A percentile compares a stretch with the other conserved stretches of the same genome.
phyloP scores from a whole-genome alignment of 345 rosid genomes.

The Carallia brachiata region DNA sequence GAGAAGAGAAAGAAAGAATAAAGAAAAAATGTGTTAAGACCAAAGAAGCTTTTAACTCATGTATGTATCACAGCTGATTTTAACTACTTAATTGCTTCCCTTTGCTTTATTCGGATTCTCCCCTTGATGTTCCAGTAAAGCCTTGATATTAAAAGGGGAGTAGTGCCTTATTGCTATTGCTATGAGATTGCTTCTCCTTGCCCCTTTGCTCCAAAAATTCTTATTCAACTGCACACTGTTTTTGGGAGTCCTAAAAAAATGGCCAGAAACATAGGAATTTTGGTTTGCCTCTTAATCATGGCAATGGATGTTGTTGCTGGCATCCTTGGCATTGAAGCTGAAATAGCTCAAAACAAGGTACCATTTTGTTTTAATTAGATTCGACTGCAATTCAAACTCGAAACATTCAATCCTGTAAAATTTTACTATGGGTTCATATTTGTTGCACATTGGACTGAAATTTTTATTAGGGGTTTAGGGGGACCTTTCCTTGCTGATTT shows the following conservation, averaged over 20 bases:
- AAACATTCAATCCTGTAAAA: too few species aligned
- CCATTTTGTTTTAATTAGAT: not conserved
- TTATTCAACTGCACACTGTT: not conserved
- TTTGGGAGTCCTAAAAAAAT: not conserved
- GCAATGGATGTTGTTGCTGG: conserved; percentile 57
- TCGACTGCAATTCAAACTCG: not conserved
- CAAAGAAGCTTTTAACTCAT: conserved; percentile 24
- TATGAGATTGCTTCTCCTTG: conserved; percentile 10
- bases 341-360: conserved; percentile 53
- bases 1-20: conserved; percentile 20
- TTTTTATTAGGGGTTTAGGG: too few species aligned
- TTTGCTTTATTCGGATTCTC: conserved; percentile 40
- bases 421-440: too few species aligned
- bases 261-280: conserved; percentile 35
- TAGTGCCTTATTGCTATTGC: not conserved
- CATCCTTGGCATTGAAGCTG: conserved; percentile 58
- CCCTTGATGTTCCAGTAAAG: conserved; percentile 15
- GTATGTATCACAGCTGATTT: conserved; percentile 25
- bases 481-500: not conserved
- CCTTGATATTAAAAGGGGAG: not conserved
- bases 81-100: conserved; percentile 10
- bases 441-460: too few species aligned
- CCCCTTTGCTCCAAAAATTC: conserved; percentile 9
- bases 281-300: conserved; percentile 49
- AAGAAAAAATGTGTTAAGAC: conserved; percentile 25